phyloP scores from a whole-genome alignment of 352 stramenopile genomes.

The Blastocystis hominis region DNA sequence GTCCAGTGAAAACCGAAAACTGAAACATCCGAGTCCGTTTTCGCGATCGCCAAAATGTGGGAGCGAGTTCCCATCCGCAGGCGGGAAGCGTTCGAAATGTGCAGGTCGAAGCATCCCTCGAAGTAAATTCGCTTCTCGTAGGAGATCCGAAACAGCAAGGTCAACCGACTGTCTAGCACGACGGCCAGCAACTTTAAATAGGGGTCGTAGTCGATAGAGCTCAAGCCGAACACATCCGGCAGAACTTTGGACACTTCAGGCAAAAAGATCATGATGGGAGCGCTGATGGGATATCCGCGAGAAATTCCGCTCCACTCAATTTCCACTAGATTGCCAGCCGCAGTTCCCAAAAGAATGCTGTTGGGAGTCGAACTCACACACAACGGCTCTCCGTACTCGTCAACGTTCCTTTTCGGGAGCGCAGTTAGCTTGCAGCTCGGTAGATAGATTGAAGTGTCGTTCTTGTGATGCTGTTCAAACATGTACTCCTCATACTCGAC shows the following conservation, averaged over 20 bases:
- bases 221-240: neutral
- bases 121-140: conserved; percentile 40
- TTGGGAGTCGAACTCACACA: neutral
- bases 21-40: neutral
- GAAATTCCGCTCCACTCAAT: conserved; percentile 16
- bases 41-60: neutral
- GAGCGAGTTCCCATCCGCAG: neutral
- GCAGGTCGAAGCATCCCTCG: neutral
- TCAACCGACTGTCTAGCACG: neutral
- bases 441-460: neutral
- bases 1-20: neutral
- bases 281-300: conserved; percentile 26
- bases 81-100: neutral
- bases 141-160: conserved; percentile 15
- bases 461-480: neutral
- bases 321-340: conserved; percentile 16
- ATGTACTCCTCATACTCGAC: conserved; percentile 18
- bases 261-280: conserved; percentile 44
- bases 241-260: conserved; percentile 1
- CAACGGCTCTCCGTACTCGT: conserved; percentile 15
- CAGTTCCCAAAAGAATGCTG: conserved; percentile 12
- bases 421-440: neutral
- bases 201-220: conserved; percentile 11
- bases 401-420: neutral
- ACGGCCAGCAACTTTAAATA: neutral